Evolutionary conservation across 805 yeast species (phyloP), one percentile per base, ranked within the genome.

Genomic region (Candida coleopterorum): DNA sequence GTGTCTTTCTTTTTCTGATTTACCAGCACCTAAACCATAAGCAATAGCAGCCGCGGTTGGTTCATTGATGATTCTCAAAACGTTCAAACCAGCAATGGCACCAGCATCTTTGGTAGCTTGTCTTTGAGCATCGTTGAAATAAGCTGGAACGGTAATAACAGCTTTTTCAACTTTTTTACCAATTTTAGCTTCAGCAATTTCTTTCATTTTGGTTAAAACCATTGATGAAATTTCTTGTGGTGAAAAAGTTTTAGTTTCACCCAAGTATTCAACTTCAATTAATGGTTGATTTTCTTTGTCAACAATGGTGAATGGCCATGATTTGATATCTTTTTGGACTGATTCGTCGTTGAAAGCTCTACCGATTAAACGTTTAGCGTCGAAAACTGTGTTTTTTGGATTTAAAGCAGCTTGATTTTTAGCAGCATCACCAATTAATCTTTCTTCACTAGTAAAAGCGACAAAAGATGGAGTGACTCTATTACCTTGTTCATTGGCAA

Each of bases 21-120:
- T 62, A 62, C 86, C 87, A 44, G 68, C 63, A 79, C 90, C 95
- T 55, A 89, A 77, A 71, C 96, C 96, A 73, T 88, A 88, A 50
- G 96, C 96, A 69, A 87, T 85, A 47, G 96, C 96, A 49, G 96
- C 96, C 35, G 96, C 96, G 46, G 96, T 88, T 55, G 73, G 73
- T 61, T 67, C 73, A 64, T 67, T 67, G 47, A 67, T 67, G 50
- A 67, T 67, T 54, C 73, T 56, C 54, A 67, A 64, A 48, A 67
- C 73, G 62, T 67, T 67, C 54, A 67, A 66, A 52, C 73, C 73
- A 44, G 73, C 61, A 57, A 67, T 67, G 60, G 70, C 68, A 67
- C 73, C 73, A 42, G 73, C 73, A 56, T 67, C 73, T 59, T 67
- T 67, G 62, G 73, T 67, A 43, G 73, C 72, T 60, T 67, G 73